phyloP scores from a whole-genome alignment of 2,329 filamentous ascomycete species.

The Chaetomiaceae sp. region DNA sequence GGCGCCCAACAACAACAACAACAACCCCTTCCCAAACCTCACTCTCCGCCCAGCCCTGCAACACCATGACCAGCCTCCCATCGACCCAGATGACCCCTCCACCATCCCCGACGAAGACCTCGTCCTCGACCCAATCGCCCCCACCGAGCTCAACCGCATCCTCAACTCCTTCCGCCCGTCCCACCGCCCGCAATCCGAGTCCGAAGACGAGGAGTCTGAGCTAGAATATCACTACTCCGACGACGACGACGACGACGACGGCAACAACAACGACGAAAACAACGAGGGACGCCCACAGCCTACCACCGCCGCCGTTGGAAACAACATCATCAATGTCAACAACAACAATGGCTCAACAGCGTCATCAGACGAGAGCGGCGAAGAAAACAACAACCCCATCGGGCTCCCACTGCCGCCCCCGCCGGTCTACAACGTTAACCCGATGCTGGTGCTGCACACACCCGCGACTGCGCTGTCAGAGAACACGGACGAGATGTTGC shows the following conservation, averaged over 20 bases:
- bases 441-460: neutral
- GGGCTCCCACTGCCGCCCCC: neutral
- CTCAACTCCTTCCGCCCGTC: neutral
- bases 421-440: slow-evolving; percentile 1
- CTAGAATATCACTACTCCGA: slow-evolving; percentile 13
- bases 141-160: slow-evolving; percentile 5
- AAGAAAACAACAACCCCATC: neutral
- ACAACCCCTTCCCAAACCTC: neutral
- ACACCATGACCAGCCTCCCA: neutral
- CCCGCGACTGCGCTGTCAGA: neutral
- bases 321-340: neutral
- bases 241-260: slow-evolving; percentile 1
- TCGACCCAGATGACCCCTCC: slow-evolving; percentile 5
- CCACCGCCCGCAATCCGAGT: slow-evolving; percentile 15
- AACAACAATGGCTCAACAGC: too few species aligned
- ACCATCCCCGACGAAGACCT: slow-evolving; percentile 15
- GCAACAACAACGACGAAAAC: slow-evolving; percentile 11
- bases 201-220: too few species aligned
- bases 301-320: too few species aligned
- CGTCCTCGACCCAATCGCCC: slow-evolving; percentile 7
- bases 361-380: neutral
- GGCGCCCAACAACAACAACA: neutral
- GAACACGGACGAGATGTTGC: slow-evolving; percentile 3
- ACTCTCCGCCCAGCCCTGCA: neutral
- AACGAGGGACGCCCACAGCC: too few species aligned